These are phyloP conservation scores for Colletotrichum plurivorum DNA, from an alignment of 2,329 filamentous ascomycete genomes.

Conservation along the genomic window DNA sequence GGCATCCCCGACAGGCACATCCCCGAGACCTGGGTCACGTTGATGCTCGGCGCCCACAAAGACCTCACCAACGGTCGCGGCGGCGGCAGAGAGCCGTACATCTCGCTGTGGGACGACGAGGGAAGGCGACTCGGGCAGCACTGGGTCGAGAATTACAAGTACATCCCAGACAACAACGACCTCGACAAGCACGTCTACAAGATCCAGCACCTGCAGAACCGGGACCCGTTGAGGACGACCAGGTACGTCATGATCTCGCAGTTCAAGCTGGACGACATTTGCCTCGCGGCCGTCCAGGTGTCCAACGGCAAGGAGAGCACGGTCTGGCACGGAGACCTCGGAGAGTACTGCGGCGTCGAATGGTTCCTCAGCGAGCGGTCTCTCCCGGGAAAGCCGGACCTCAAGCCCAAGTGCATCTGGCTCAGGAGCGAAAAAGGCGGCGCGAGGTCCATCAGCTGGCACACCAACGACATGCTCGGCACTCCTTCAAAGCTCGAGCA, in stretches of 20 bases:
- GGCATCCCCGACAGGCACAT: conserved; percentile 19
- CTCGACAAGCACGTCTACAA: conserved; percentile 22
- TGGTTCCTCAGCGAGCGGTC: conserved; percentile 44
- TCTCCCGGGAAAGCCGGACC: conserved; percentile 30
- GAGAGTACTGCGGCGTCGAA: conserved; percentile 41
- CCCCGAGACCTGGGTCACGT: conserved; percentile 10
- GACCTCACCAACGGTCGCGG: conserved; percentile 13
- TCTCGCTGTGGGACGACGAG: conserved; percentile 41
- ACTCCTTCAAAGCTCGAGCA: conserved; percentile 36
- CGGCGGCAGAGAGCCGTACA: conserved; percentile 36
- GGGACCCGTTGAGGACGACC: conserved; percentile 28
- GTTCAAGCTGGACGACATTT: conserved; percentile 41
- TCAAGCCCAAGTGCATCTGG: conserved; percentile 42
- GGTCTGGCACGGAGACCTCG: conserved; percentile 44
- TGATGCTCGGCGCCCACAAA: conserved; percentile 5
- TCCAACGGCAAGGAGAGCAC: conserved; percentile 38
- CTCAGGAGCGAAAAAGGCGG: conserved; percentile 43
- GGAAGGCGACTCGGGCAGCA: conserved; percentile 38
- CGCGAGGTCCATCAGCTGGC: conserved; percentile 41
- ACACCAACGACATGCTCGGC: conserved; percentile 42
- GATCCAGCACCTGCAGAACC: conserved; percentile 37
- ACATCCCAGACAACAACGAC: not conserved
- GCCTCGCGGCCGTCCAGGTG: conserved; percentile 42
- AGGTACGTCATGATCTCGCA: conserved; percentile 41
- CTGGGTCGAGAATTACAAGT: conserved; percentile 5